Evolutionary conservation across 192 early-diverging fungal species (phyloP), one percentile per base, ranked within the genome.

Genomic region (Blastocladiella britannica): DNA sequence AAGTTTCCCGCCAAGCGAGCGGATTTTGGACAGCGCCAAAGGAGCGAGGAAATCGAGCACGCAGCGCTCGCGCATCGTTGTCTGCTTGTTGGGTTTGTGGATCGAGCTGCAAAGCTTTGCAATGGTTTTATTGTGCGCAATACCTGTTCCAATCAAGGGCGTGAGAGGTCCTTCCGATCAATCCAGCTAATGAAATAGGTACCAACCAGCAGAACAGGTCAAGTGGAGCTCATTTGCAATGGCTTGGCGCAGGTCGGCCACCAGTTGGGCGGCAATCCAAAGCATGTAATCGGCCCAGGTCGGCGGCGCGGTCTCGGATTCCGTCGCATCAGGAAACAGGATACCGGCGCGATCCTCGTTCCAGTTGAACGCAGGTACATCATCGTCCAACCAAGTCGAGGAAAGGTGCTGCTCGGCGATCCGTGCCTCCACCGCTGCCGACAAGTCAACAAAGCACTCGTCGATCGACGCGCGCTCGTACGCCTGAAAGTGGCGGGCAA

Each of bases 41-140:
- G 66, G 56, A 9, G 68, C 28, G 68, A 97, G 74, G 59, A 87
- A 85, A 1, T 59, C 28, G 0, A 70, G 59, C 3, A 80, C 77
- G 51, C 76, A 64, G 28, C 66, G 61, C 7, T 74, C 63, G 27
- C 82, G 68, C 4, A 94, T 58, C 25, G 89, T 63, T 0, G 88
- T 90, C 76, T 93, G 85, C 55, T 82, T 79, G 63, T 83, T 77
- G 2, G 91, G 91, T 51, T 94, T 94, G 65, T 94, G 82, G 54
- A 83, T 53, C 1, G 77, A 83, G 27, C 83, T 86, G 53, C 86
- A 79, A 5, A 97, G 67, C 63, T 97, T 97, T 2, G 88, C 84
- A 23, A 91, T 65, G 4, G 80, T 78, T 52, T 85, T 85, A 66
- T 89, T 92, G 65, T 89, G 88, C 5, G 88, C 79, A 25, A 97